A percentile compares a stretch with the other conserved stretches of the same genome.
These are phyloP conservation scores for Cryptococcus sp. DNA, from an alignment of 1,284 basidiomycete genomes.

Conservation along the genomic window DNA sequence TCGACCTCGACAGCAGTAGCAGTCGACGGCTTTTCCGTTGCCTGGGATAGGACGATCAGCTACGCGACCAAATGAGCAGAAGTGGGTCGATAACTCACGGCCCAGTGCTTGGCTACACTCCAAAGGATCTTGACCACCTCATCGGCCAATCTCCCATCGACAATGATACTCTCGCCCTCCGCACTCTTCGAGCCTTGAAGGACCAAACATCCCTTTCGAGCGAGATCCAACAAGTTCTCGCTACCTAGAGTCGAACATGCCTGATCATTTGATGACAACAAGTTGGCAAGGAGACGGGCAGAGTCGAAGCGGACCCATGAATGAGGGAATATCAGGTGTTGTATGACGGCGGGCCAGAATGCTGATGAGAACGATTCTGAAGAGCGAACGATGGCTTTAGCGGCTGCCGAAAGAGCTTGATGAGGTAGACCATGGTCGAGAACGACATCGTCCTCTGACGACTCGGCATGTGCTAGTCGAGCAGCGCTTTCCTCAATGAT, in stretches of 20 bases:
- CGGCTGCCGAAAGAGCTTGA: slow-evolving; percentile 69
- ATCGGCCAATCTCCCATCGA: slow-evolving; percentile 75
- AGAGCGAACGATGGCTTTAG: slow-evolving; percentile 63
- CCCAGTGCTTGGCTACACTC: slow-evolving; percentile 84
- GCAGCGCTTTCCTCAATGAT: slow-evolving; percentile 60
- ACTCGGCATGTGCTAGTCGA: slow-evolving; percentile 50
- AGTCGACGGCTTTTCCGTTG: slow-evolving; percentile 10
- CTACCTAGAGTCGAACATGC: slow-evolving; percentile 22
- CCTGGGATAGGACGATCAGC: slow-evolving; percentile 1
- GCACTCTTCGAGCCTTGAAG: slow-evolving; percentile 64
- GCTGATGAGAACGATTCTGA: slow-evolving; percentile 59
- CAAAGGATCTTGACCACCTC: slow-evolving; percentile 95
- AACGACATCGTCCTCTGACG: slow-evolving; percentile 59
- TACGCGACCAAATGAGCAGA: neutral
- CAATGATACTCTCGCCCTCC: slow-evolving; percentile 40
- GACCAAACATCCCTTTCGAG: slow-evolving; percentile 75
- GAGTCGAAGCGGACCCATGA: slow-evolving; percentile 88
- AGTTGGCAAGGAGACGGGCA: slow-evolving; percentile 71
- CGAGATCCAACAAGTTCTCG: slow-evolving; percentile 66
- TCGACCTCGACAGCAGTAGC: slow-evolving; percentile 35
- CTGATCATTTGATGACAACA: slow-evolving; percentile 60
- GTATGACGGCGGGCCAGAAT: slow-evolving; percentile 66
- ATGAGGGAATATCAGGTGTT: slow-evolving; percentile 84
- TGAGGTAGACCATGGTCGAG: slow-evolving; percentile 83
- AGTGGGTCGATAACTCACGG: slow-evolving; percentile 48